A percentile compares a stretch with the other conserved stretches of the same genome.
These are phyloP conservation scores for Scutellaria barbata DNA, from an alignment of 257 asterid species.

Conservation along the genomic window DNA sequence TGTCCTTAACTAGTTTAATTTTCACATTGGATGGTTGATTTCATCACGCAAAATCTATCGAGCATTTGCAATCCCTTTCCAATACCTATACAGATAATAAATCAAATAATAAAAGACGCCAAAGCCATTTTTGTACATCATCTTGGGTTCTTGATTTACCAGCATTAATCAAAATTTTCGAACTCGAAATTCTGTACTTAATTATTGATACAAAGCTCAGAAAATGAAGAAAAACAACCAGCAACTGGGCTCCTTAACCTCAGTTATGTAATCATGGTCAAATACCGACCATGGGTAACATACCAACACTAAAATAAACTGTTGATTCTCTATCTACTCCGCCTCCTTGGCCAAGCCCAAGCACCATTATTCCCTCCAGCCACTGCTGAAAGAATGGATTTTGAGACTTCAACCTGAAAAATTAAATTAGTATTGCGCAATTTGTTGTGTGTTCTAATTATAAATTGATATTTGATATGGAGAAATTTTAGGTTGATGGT, in stretches of 20 bases:
- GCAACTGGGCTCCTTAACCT: conserved; percentile 29
- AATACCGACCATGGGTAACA: conserved; percentile 11
- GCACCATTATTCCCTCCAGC: conserved; percentile 34
- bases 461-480: background rate
- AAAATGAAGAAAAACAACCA: background rate
- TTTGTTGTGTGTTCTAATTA: background rate
- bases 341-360: background rate
- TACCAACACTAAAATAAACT: background rate
- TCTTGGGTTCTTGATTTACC: background rate
- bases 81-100: background rate
- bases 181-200: background rate
- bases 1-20: background rate
- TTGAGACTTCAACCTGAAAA: background rate
- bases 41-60: background rate
- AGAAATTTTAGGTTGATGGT: background rate
- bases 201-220: no score
- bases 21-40: background rate
- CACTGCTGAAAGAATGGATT: background rate
- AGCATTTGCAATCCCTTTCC: background rate
- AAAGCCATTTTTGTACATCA: background rate
- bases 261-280: conserved; percentile 6
- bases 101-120: background rate
- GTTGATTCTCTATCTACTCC: background rate
- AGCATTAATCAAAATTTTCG: background rate
- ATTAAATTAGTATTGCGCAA: background rate